A percentile compares a stretch with the other conserved stretches of the same genome.
Conservation (phyloP, 805 yeast species). For the Pichia phayaonensis region DNA sequence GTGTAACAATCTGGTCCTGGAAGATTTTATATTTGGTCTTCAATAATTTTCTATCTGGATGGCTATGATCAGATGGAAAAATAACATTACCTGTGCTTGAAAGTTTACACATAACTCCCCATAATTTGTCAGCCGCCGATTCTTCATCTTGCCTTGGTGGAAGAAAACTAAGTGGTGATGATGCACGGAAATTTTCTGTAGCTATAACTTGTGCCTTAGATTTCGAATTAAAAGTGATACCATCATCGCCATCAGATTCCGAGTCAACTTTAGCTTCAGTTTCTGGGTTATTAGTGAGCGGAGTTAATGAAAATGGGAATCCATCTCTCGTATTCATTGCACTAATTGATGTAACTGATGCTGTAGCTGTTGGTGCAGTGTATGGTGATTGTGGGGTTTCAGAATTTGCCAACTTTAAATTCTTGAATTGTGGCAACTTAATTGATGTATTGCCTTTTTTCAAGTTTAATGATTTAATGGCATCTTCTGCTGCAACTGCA, state of each 20-base stretch:
- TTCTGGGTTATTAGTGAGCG: slow-evolving; percentile 29
- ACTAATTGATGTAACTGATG: slow-evolving; percentile 51
- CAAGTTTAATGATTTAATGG: slow-evolving; percentile 22
- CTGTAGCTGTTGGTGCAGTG: slow-evolving; percentile 76
- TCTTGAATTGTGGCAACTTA: not conserved
- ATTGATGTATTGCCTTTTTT: not conserved
- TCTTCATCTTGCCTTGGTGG: not conserved
- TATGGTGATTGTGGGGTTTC: slow-evolving; percentile 54
- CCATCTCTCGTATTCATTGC: slow-evolving; percentile 37
- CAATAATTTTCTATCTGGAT: slow-evolving; percentile 65
- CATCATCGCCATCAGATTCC: slow-evolving; percentile 26
- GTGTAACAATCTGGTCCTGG: slow-evolving; percentile 79
- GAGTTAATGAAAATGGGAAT: slow-evolving; percentile 44
- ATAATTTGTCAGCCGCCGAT: slow-evolving; percentile 54
- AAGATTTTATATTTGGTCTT: slow-evolving; percentile 77
- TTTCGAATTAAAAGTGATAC: slow-evolving; percentile 54
- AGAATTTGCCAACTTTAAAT: slow-evolving; percentile 12
- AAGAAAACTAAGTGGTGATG: not conserved
- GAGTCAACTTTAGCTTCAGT: not conserved
- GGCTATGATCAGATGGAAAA: slow-evolving; percentile 48
- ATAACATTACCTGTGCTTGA: slow-evolving; percentile 81
- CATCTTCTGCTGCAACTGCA: slow-evolving; percentile 80
- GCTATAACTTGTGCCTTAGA: slow-evolving; percentile 46
- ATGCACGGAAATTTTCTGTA: slow-evolving; percentile 22
- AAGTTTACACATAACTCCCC: slow-evolving; percentile 81